Evolutionary conservation across 2,329 filamentous ascomycete species (phyloP).

Genomic region (Fusarium keratoplasticum): DNA sequence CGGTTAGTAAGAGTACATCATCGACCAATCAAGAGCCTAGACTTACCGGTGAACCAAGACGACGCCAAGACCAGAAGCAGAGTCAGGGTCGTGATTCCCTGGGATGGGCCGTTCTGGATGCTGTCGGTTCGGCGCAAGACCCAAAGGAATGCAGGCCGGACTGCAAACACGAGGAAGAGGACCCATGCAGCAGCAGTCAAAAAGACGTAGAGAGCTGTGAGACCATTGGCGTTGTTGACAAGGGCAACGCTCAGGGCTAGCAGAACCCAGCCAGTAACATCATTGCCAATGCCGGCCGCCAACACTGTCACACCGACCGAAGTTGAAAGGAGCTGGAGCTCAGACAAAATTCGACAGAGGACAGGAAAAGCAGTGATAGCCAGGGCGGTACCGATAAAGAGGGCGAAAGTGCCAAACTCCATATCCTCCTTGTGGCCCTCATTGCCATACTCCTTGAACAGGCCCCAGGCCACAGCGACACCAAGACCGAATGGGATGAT

Average conservation of each 20-base stretch:
- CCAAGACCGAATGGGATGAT: slow-evolving; percentile 85
- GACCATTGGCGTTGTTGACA: slow-evolving; percentile 85
- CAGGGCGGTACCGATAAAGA: slow-evolving; percentile 92
- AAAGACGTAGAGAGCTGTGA: slow-evolving; percentile 87
- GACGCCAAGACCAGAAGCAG: slow-evolving; percentile 82
- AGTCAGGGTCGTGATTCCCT: slow-evolving; percentile 85
- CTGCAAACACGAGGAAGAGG: slow-evolving; percentile 77
- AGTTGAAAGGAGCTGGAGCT: slow-evolving; percentile 86
- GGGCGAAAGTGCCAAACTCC: slow-evolving; percentile 66
- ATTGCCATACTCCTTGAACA: slow-evolving; percentile 78
- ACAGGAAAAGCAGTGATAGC: slow-evolving; percentile 94
- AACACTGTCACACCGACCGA: slow-evolving; percentile 89
- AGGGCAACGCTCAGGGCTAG: slow-evolving; percentile 93
- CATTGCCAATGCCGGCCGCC: slow-evolving; percentile 92
- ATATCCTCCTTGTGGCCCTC: slow-evolving; percentile 56
- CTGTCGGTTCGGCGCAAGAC: slow-evolving; percentile 79
- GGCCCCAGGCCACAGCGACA: slow-evolving; percentile 81
- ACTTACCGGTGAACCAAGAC: slow-evolving; percentile 80
- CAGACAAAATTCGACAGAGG: slow-evolving; percentile 91
- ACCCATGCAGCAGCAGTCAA: slow-evolving; percentile 80
- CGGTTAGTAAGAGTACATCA: neutral
- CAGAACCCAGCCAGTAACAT: slow-evolving; percentile 82
- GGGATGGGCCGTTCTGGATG: slow-evolving; percentile 88
- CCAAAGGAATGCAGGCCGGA: slow-evolving; percentile 82
- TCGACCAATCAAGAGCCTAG: accelerated